Conservation (phyloP, 1,139 yeast species). For the Yamadazyma pseudoaaseri region DNA sequence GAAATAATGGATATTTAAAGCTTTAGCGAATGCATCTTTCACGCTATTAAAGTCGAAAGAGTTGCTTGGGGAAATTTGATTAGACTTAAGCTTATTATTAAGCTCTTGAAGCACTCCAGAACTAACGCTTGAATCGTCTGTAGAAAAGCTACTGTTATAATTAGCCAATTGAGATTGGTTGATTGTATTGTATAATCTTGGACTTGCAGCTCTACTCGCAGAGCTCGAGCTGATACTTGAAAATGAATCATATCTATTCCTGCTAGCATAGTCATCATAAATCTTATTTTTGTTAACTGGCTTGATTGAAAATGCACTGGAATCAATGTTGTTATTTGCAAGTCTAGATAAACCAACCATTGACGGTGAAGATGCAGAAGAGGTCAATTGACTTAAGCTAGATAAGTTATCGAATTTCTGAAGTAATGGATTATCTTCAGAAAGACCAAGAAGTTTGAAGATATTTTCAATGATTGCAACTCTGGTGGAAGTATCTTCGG, state of each 20-base stretch:
- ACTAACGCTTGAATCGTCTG: constrained; percentile 6
- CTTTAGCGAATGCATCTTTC: constrained; percentile 64
- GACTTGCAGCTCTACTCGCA: constrained; percentile 17
- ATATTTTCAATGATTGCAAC: constrained; percentile 74
- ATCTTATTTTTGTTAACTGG: constrained; percentile 14
- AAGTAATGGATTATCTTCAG: constrained; percentile 25
- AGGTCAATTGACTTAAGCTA: constrained; percentile 12
- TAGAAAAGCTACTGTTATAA: constrained; percentile 3
- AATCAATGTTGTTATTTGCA: constrained; percentile 17
- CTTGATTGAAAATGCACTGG: constrained; percentile 4
- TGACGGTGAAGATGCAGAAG: constrained; percentile 28
- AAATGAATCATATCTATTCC: constrained; percentile 20
- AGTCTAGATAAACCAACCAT: constrained; percentile 28
- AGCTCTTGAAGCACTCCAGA: constrained; percentile 7
- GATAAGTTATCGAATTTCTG: constrained; percentile 7
- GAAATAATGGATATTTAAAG: constrained; percentile 55
- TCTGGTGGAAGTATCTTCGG: constrained; percentile 70
- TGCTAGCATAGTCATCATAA: constrained; percentile 22
- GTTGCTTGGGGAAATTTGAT: constrained; percentile 2
- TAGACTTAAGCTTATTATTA: constrained; percentile 8
- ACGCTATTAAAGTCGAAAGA: constrained; percentile 23
- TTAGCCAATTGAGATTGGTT: constrained; percentile 20
- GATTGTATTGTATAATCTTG: constrained; percentile 30
- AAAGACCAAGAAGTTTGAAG: constrained; percentile 70
- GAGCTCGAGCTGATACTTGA: constrained; percentile 17